Conservation (phyloP, 1,139 yeast genomes). For the Pichia kudriavzevii region DNA sequence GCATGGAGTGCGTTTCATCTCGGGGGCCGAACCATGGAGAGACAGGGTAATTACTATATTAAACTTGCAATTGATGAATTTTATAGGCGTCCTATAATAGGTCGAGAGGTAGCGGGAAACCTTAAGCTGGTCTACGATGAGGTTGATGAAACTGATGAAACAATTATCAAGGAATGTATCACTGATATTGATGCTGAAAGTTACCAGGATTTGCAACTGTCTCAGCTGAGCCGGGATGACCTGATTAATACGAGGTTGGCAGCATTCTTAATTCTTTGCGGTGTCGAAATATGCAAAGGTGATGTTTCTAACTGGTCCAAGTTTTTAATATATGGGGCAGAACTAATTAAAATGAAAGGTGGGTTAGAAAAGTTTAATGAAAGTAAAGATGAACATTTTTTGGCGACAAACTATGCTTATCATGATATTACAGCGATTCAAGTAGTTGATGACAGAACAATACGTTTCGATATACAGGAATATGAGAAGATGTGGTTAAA, state of each 20-base stretch:
- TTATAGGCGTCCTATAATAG: constrained; percentile 26
- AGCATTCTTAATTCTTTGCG: constrained; percentile 56
- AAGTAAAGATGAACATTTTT: constrained; percentile 55
- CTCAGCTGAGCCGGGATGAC: constrained; percentile 20
- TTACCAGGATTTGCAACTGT: constrained; percentile 9
- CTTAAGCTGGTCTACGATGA: constrained; percentile 15
- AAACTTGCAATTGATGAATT: constrained; percentile 41
- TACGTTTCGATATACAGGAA: constrained; percentile 48
- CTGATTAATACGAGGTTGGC: constrained; percentile 46
- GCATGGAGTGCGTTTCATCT: constrained; percentile 75
- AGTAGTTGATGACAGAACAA: constrained; percentile 42
- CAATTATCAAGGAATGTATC: constrained; percentile 14
- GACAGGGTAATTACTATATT: constrained; percentile 38
- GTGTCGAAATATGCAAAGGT: constrained; percentile 70
- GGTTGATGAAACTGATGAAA: constrained; percentile 20
- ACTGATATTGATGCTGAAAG: constrained; percentile 6
- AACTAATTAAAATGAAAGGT: constrained; percentile 47
- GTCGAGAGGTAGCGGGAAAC: constrained; percentile 16
- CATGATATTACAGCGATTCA: constrained; percentile 70
- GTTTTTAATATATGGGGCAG: constrained; percentile 55
- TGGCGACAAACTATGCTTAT: constrained; percentile 74
- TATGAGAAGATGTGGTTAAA: constrained; percentile 48
- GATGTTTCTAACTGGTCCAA: constrained; percentile 66
- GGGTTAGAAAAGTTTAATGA: constrained; percentile 45
- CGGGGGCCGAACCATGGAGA: constrained; percentile 36